Percentiles rank a stretch among this genome's conserved stretches.
Evolutionary conservation across 352 stramenopile species (phyloP).

Genomic region (Pythium folliculosum): DNA sequence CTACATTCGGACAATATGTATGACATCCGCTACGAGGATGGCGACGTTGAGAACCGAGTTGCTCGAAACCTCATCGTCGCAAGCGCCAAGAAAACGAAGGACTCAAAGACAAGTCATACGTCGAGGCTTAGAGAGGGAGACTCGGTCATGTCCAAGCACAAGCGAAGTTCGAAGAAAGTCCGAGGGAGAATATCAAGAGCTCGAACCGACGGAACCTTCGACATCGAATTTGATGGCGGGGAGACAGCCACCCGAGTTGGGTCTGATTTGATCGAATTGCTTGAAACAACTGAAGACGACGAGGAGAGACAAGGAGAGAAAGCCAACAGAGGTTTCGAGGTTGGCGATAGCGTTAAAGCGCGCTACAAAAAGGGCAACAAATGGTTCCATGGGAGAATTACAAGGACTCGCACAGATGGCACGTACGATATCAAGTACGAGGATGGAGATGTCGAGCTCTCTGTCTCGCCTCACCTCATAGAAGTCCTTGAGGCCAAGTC

Average conservation of each 20-base stretch:
- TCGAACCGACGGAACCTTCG: slow-evolving; percentile 58
- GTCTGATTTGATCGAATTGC: slow-evolving; percentile 6
- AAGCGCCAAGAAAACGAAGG: not conserved
- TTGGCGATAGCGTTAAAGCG: slow-evolving; percentile 36
- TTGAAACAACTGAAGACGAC: not conserved
- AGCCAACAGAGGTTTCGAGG: not conserved
- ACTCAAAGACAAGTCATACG: not conserved
- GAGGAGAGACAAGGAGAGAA: not conserved
- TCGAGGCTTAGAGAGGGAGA: not conserved
- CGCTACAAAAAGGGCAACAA: slow-evolving; percentile 51
- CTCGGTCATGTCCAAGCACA: slow-evolving; percentile 9
- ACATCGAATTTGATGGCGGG: slow-evolving; percentile 68
- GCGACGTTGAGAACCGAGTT: slow-evolving; percentile 40
- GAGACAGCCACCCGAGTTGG: slow-evolving; percentile 59
- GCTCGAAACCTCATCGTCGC: slow-evolving; percentile 8
- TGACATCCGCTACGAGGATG: slow-evolving; percentile 71
- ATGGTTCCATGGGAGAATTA: slow-evolving; percentile 58
- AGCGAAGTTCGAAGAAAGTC: slow-evolving; percentile 6
- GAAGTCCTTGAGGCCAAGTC: slow-evolving; percentile 7
- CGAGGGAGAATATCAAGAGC: slow-evolving; percentile 43
- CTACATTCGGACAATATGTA: slow-evolving; percentile 59
- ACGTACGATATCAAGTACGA: slow-evolving; percentile 78
- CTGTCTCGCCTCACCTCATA: slow-evolving; percentile 10
- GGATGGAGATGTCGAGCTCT: slow-evolving; percentile 55
- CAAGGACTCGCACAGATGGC: slow-evolving; percentile 44